phyloP scores from a whole-genome alignment of 2,329 filamentous ascomycete genomes.

The Verruconis gallopava region DNA sequence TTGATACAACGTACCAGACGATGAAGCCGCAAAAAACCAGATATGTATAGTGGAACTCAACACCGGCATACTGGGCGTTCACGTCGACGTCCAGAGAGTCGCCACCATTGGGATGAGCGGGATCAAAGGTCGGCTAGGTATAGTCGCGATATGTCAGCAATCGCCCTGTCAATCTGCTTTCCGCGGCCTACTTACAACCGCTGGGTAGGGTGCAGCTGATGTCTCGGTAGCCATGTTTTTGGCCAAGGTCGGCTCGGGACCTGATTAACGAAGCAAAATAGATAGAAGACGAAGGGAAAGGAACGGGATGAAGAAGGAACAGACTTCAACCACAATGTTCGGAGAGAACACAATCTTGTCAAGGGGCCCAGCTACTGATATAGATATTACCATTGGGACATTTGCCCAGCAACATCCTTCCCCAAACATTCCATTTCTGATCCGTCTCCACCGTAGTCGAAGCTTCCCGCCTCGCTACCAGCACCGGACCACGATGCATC shows the following conservation, averaged over 20 bases:
- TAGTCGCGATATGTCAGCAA: background rate
- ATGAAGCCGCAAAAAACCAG: constrained; percentile 37
- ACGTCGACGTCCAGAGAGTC: constrained; percentile 40
- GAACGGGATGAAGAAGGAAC: too few species aligned
- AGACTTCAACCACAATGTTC: too few species aligned
- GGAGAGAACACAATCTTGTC: too few species aligned
- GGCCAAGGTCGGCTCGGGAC: too few species aligned
- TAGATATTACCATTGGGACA: background rate
- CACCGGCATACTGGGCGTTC: constrained; percentile 44
- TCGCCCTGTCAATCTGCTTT: background rate
- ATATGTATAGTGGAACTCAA: constrained; percentile 50
- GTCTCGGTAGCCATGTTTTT: background rate
- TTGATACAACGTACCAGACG: constrained; percentile 17
- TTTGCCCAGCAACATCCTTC: background rate
- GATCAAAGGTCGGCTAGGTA: constrained; percentile 26
- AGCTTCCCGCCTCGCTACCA: background rate
- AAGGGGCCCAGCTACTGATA: background rate
- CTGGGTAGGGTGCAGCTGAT: background rate
- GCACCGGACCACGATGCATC: too few species aligned
- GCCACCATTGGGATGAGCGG: constrained; percentile 38
- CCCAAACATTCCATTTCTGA: background rate
- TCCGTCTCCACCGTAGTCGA: background rate
- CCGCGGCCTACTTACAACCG: background rate
- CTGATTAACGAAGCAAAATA: too few species aligned
- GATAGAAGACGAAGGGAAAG: too few species aligned